Base-by-base conservation (phyloP, 306 rosid genomes). In the Abrus pulchellus region DNA sequence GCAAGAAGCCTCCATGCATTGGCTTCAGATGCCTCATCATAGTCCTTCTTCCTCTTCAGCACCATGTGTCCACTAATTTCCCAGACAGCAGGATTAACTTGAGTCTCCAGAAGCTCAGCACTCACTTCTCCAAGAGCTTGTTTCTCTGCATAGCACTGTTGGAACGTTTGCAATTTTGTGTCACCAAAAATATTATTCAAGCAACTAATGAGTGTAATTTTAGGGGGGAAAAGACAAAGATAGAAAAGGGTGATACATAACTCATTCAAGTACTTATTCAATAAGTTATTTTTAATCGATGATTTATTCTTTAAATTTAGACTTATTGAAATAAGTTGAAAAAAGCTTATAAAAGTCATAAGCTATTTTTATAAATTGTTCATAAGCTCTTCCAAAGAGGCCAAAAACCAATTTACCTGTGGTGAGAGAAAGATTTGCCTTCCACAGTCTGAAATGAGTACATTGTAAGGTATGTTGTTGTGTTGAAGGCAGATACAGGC, bases 21-120 rank as follows among this genome's bases (percentile, higher is more conserved):
- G 76, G 86, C 91, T 83, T 95, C 98, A 27, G 98, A 91, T 0
- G 98, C 99, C 86, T 91, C 99, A 0, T 91, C 96, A 7, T 78
- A 95, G 79, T 95, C 99, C 81, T 86, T 83, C 90, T 89, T 95
- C 89, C 99, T 90, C 92, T 95, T 95, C 61, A 95, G 74, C 85
- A 95, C 99, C 97, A 95, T 95, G 86, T 95, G 99, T 41, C 99
- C 99, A n/a, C 99, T 91, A 29, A 93, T 93, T 85, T 95, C 99
- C 99, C 99, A 95, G 59, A 93, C 99, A 1, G 99, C 99, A 4
- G 98, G 99, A 80, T 95, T 95, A 78, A 95, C 99, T 85, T 95
- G 99, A 5, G 99, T 95, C 80, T 95, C 99, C 32, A 93, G 90
- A 34, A 95, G 88, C 90, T 95, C 99, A 4, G 92, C 85, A 9